Conservation (phyloP, 2,329 filamentous ascomycete species). For the Chrysoporthe puriensis region DNA sequence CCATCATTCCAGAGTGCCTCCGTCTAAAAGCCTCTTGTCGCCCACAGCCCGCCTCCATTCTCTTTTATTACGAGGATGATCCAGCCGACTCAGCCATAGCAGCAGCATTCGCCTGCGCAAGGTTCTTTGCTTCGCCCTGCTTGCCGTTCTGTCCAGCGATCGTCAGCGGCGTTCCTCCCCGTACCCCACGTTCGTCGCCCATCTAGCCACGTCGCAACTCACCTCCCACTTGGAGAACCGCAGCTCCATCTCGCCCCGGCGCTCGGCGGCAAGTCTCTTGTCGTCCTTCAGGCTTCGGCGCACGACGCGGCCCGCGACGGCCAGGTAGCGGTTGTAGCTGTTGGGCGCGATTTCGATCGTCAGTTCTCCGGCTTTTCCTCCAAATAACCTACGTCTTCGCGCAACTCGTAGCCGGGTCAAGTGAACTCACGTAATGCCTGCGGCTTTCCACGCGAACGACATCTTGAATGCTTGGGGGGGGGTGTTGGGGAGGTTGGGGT, state of each 20-base stretch:
- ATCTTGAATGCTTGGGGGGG: conserved; percentile 64
- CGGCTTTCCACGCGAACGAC: conserved; percentile 97
- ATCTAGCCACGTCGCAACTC: conserved; percentile 47
- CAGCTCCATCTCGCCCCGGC: conserved; percentile 86
- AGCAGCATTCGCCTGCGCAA: conserved; percentile 61
- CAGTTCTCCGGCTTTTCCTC: conserved; percentile 1
- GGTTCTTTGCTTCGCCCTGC: conserved; percentile 81
- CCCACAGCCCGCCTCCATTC: background rate
- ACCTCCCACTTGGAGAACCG: conserved; percentile 96
- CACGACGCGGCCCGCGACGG: conserved; percentile 90
- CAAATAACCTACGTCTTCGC: background rate
- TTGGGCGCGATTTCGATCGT: conserved; percentile 21
- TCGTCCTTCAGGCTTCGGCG: conserved; percentile 97
- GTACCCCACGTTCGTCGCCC: background rate
- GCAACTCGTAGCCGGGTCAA: conserved; percentile 30
- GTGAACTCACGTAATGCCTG: conserved; percentile 84
- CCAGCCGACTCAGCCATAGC: conserved; percentile 39
- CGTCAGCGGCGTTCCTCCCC: conserved; percentile 29
- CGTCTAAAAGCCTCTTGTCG: background rate
- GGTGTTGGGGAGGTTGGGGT: conserved; percentile 14
- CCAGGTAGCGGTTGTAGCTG: conserved; percentile 99
- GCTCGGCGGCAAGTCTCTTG: conserved; percentile 83
- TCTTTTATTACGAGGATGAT: conserved; percentile 32
- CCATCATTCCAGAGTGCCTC: background rate
- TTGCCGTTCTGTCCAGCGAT: conserved; percentile 79